Conservation (phyloP, 768 basidiomycete species). For the Auricularia sp. region DNA sequence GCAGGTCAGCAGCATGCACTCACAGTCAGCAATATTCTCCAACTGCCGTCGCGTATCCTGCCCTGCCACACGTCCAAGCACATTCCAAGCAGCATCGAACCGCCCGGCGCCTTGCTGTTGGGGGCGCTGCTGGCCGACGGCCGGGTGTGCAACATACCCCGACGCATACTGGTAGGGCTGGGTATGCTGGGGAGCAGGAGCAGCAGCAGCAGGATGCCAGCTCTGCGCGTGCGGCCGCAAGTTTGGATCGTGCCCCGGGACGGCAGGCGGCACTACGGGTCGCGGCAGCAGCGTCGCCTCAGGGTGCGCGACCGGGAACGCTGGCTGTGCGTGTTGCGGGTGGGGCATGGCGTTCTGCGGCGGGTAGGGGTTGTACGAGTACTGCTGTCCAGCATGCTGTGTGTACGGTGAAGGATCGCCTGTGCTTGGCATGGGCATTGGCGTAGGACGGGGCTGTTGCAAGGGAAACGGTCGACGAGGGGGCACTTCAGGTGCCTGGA, state of each 20-base stretch:
- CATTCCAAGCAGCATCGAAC: conserved; percentile 33
- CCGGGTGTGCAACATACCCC: conserved; percentile 8
- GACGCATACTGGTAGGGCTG: conserved; percentile 4
- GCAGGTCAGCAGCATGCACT: conserved; percentile 17
- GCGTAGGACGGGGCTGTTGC: neutral
- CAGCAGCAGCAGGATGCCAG: neutral
- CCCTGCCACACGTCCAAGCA: conserved; percentile 50
- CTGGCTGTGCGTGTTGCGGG: neutral
- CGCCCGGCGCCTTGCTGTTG: conserved; percentile 12
- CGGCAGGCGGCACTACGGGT: conserved; percentile 7
- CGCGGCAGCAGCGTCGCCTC: conserved; percentile 4
- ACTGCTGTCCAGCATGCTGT: neutral
- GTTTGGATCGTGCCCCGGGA: conserved; percentile 9
- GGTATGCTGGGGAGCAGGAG: neutral
- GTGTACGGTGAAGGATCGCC: neutral
- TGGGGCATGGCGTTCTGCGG: neutral
- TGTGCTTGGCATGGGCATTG: neutral
- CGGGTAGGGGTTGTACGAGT: neutral
- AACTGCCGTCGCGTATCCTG: conserved; percentile 38
- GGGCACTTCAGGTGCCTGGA: neutral
- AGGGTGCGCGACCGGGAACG: neutral
- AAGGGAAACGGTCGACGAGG: neutral
- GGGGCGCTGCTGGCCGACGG: conserved; percentile 5
- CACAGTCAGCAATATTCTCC: conserved; percentile 45
- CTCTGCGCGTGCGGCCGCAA: neutral